Evolutionary conservation across 73 alveolate genomes (phyloP).

Genomic region (Uronychia setigera): DNA sequence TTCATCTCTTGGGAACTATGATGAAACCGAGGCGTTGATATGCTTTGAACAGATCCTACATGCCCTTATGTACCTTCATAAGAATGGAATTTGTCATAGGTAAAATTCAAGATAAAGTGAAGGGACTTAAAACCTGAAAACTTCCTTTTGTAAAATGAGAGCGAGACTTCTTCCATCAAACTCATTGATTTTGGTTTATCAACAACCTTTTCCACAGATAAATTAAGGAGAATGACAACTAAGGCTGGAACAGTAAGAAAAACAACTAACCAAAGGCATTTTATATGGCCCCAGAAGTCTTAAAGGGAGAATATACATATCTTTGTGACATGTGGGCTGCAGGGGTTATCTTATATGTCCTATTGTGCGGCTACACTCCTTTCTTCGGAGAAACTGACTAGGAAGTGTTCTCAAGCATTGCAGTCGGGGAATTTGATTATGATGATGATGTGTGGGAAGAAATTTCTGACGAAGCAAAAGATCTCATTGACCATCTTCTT

Average conservation of each 20-base stretch:
- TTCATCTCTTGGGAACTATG: slow-evolving; percentile 52
- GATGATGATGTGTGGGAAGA: slow-evolving; percentile 71
- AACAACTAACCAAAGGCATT: too few species aligned
- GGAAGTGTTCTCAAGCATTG: slow-evolving; percentile 41
- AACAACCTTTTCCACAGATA: slow-evolving; percentile 26
- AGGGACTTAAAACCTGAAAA: slow-evolving; percentile 89
- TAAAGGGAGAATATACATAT: slow-evolving; percentile 66
- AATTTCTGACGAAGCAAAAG: slow-evolving; percentile 78
- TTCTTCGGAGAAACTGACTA: slow-evolving; percentile 72
- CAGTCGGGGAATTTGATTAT: slow-evolving; percentile 56
- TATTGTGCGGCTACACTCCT: slow-evolving; percentile 78
- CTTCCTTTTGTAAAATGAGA: slow-evolving; percentile 55
- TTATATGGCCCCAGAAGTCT: slow-evolving; percentile 78
- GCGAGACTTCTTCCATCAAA: slow-evolving; percentile 30
- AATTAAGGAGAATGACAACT: slow-evolving; percentile 52
- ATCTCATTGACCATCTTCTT: slow-evolving; percentile 65
- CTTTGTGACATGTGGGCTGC: slow-evolving; percentile 81
- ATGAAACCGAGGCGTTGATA: slow-evolving; percentile 73
- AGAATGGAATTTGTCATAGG: slow-evolving; percentile 73
- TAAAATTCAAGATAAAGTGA: neutral
- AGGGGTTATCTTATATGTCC: slow-evolving; percentile 14
- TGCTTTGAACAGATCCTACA: slow-evolving; percentile 75
- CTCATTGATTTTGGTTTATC: slow-evolving; percentile 71
- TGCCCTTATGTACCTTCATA: slow-evolving; percentile 81
- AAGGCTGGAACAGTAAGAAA: slow-evolving; percentile 79